A percentile compares a stretch with the other conserved stretches of the same genome.
Evolutionary conservation across 495 filamentous ascomycete genomes (phyloP).

Genomic region (Apiosordaria backusii): DNA sequence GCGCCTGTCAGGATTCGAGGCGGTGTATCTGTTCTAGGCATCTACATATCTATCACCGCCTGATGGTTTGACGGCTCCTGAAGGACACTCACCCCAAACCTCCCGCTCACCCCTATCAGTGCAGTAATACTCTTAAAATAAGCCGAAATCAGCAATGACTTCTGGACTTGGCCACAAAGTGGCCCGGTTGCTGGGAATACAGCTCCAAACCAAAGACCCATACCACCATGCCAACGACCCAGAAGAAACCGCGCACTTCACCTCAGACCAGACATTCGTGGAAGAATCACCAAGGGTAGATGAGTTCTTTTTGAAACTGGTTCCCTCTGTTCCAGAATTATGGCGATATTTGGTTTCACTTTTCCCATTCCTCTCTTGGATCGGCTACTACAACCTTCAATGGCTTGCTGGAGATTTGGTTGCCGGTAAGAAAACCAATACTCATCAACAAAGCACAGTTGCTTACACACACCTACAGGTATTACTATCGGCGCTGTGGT

Average conservation of each 20-base stretch:
- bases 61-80: background rate
- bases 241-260: conserved; percentile 76
- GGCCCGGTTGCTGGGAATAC: conserved; percentile 82
- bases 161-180: conserved; percentile 65
- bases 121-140: no score
- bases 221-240: conserved; percentile 56
- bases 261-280: conserved; percentile 73
- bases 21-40: background rate
- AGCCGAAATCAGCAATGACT: conserved; percentile 16
- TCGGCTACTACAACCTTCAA: conserved; percentile 78
- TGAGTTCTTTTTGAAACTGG: conserved; percentile 66
- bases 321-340: conserved; percentile 55
- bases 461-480: conserved; percentile 42
- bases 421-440: conserved; percentile 59
- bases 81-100: background rate
- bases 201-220: conserved; percentile 63
- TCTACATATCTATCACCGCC: background rate
- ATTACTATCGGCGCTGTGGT: conserved; percentile 95
- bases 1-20: background rate
- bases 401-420: conserved; percentile 89
- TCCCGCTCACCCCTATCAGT: no score
- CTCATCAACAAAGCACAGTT: background rate
- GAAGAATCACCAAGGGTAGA: conserved; percentile 72
- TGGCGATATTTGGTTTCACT: conserved; percentile 60
- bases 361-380: conserved; percentile 89